Evolutionary conservation across 257 asterid genomes (phyloP).

Genomic region (Fraxinus pennsylvanica): DNA sequence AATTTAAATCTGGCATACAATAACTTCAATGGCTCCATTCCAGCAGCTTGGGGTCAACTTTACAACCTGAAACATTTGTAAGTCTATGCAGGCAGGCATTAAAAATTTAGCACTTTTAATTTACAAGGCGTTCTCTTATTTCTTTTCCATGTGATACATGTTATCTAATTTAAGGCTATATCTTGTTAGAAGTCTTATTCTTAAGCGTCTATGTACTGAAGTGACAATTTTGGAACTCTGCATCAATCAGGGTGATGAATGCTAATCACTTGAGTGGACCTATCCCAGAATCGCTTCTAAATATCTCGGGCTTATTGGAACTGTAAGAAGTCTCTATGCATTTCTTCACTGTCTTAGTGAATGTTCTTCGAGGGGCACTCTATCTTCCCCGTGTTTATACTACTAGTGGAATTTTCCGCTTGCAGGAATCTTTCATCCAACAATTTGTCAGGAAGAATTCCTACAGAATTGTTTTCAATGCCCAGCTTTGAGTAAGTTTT

Average conservation of each 20-base stretch:
- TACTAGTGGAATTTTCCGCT: constrained; percentile 2
- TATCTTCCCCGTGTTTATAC: neutral
- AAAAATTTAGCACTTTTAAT: neutral
- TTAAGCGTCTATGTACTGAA: neutral
- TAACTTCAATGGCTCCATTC: constrained; percentile 71
- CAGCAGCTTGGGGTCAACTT: constrained; percentile 70
- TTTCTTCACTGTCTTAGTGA: neutral
- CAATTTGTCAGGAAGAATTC: constrained; percentile 69
- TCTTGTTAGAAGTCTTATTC: neutral
- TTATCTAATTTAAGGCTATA: neutral
- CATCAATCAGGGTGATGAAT: constrained; percentile 58
- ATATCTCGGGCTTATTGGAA: constrained; percentile 55
- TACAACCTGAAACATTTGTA: constrained; percentile 68
- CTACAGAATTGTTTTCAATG: constrained; percentile 51
- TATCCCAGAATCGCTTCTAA: constrained; percentile 58
- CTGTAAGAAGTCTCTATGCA: constrained; percentile 43
- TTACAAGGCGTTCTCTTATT: neutral
- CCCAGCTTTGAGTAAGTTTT: constrained; percentile 68
- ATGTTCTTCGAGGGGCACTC: neutral
- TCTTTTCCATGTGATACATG: neutral
- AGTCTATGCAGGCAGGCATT: constrained; percentile 21
- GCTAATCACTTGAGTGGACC: constrained; percentile 62
- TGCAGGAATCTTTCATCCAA: constrained; percentile 84
- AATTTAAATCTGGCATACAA: constrained; percentile 71
- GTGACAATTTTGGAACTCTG: constrained; percentile 10